Evolutionary conservation across 148 eudicot genomes (phyloP), one percentile per base, ranked within the genome.

Genomic region (Amaranthus palmeri): DNA sequence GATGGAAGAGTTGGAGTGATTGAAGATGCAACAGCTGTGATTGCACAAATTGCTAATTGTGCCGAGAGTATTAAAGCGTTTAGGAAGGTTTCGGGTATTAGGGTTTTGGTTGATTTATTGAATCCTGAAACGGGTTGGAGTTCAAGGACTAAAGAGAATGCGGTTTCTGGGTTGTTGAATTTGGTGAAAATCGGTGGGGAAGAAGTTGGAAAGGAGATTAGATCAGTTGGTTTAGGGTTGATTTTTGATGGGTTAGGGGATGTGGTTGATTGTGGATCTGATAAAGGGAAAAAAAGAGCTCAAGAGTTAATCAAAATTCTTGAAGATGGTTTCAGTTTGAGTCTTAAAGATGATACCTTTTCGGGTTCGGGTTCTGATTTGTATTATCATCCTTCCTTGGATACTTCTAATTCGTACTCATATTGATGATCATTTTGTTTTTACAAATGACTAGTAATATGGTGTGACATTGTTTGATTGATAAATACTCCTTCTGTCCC

Each of bases 21-120:
- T 14, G 97, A 93, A 80, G 98, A 93, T 58, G 86, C 87, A 0
- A 87, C 97, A 4, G 97, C 98, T 13, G 98, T 93, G 58, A 88
- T 93, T 43, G 97, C 91, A 3, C 96, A 93, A 53, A 18, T 93
- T 3, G 92, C 96, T 0, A 97, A 86, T 14, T 88, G 88, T 64
- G 91, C 81, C 52, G 86, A 79, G 72, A 78, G 84, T 2, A 69
- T 54, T 6, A 48, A 4, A 3, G 89, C 77, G 36, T 87, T 88
- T 54, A 47, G 75, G 64, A 80, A 51, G 85, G 89, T 81, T n/a
- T 77, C 81, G 0, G 98, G 95, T 6, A 61, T 82, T 43, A 79
- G 85, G 81, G 81, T 83, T 59, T 73, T 93, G 84, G 78, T 89
- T 56, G 92, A 88, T 71, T 76, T 95, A 82, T 53, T 92, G 78